These are phyloP conservation scores for Capronia coronata DNA, from an alignment of 2,329 filamentous ascomycete species.

Conservation along the genomic window DNA sequence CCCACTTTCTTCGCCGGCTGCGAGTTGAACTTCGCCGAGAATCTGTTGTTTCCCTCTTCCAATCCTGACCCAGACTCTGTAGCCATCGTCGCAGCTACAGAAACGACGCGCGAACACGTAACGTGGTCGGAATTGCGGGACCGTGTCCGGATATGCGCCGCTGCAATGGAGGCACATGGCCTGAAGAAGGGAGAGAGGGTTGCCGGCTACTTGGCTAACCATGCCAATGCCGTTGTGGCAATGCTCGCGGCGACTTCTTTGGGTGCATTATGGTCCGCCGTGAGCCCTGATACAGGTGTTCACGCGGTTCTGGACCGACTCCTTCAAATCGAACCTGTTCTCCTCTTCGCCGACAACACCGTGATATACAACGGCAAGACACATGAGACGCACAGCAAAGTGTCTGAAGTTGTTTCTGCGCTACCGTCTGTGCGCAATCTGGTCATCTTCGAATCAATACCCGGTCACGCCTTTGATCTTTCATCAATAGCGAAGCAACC, in stretches of 20 bases:
- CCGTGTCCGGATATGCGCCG: constrained; percentile 65
- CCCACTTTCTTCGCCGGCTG: constrained; percentile 77
- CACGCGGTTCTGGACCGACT: constrained; percentile 84
- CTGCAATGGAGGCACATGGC: constrained; percentile 60
- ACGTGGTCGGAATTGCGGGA: constrained; percentile 78
- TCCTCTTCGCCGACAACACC: constrained; percentile 83
- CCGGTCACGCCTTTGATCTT: constrained; percentile 35
- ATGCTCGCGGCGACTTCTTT: constrained; percentile 78
- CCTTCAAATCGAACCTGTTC: constrained; percentile 71
- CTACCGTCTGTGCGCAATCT: constrained; percentile 63
- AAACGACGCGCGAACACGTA: constrained; percentile 58
- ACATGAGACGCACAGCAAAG: constrained; percentile 73
- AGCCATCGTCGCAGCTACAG: constrained; percentile 76
- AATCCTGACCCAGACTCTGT: constrained; percentile 52
- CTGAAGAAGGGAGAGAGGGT: constrained; percentile 57
- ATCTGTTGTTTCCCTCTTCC: constrained; percentile 71
- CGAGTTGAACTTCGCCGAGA: constrained; percentile 87
- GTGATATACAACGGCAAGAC: constrained; percentile 86
- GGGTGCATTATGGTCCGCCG: constrained; percentile 86
- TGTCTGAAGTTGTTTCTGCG: constrained; percentile 64
- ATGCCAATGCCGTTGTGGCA: constrained; percentile 76
- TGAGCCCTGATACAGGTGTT: constrained; percentile 87
- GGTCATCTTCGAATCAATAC: constrained; percentile 66
- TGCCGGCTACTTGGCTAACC: constrained; percentile 77
- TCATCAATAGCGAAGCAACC: constrained; percentile 31